Conservation (phyloP, 805 yeast species). For the Wickerhamiella azymoides region DNA sequence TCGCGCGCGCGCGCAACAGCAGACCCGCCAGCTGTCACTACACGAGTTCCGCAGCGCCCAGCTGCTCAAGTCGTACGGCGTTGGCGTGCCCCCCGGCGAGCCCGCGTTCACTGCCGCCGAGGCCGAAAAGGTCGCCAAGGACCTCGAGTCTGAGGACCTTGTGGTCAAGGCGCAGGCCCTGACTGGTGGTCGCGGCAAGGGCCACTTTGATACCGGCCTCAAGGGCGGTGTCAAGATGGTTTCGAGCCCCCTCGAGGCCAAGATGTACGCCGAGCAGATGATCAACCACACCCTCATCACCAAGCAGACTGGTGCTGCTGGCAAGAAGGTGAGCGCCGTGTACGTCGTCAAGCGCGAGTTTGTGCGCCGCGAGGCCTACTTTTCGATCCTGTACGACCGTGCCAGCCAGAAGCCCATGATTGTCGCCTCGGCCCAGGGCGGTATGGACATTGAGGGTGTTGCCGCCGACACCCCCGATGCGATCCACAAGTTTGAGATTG, state of each 20-base stretch:
- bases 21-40: slow-evolving; percentile 61
- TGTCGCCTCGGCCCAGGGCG: slow-evolving; percentile 96
- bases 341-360: slow-evolving; percentile 90
- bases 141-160: slow-evolving; percentile 57
- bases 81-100: slow-evolving; percentile 81
- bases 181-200: slow-evolving; percentile 99
- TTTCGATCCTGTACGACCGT: slow-evolving; percentile 93
- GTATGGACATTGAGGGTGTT: slow-evolving; percentile 99
- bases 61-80: slow-evolving; percentile 65
- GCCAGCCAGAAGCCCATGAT: slow-evolving; percentile 77
- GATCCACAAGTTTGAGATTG: slow-evolving; percentile 74
- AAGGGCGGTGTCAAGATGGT: slow-evolving; percentile 92
- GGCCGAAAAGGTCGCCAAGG: slow-evolving; percentile 70
- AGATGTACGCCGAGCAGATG: slow-evolving; percentile 77
- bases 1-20: neutral
- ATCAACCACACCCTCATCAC: slow-evolving; percentile 86
- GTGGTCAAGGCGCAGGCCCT: slow-evolving; percentile 97
- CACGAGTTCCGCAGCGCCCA: slow-evolving; percentile 96
- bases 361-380: slow-evolving; percentile 87
- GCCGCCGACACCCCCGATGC: slow-evolving; percentile 85
- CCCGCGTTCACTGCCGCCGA: slow-evolving; percentile 85
- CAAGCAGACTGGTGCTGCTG: slow-evolving; percentile 95
- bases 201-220: slow-evolving; percentile 88
- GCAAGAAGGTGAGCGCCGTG: slow-evolving; percentile 93
- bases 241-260: slow-evolving; percentile 72